Evolutionary conservation across 495 filamentous ascomycete genomes (phyloP), one percentile per base, ranked within the genome.

Genomic region (Choiromyces venosus): DNA sequence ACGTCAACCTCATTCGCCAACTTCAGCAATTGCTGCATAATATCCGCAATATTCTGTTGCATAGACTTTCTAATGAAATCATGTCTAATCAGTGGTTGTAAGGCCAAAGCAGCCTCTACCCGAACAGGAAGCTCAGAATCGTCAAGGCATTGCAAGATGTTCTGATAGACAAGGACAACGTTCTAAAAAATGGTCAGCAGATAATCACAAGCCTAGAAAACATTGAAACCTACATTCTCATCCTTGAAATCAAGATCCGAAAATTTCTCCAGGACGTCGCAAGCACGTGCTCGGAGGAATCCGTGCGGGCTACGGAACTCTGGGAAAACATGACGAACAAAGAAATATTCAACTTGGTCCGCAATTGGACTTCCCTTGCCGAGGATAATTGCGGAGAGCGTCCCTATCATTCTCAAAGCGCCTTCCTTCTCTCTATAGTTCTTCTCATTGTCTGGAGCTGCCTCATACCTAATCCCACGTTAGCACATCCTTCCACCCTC

Each of bases 341-440:
- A 92, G 86, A 99, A 99, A 81, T 95, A 97, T 83, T 99, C 95
- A n/a, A 97, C 94, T 84, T 97, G 93, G 77, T 96, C 91, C 46
- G 95, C 95, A 77, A 99, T 96, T 16, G 95, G 95, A 81, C 93
- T 97, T 86, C 97, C 97, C 86, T 98, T 99, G 68, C 92, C 93
- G 40, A 99, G 87, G 66, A 99, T 96, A 35, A 99, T 94, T 18
- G 92, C 91, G 1, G 95, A 90, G 65, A 99, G 83, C 1, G 95
- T 98, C 8, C 94, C 96, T 77, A 99, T 97, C 95, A 99, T 99
- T 66, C 96, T 87, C 72, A 99, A 82, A 35, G 95, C 95, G 76
- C 95, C 95, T 83, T 99, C 95, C 86, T 99, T 99, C 78, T 94
- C 93, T 46, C 96, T 86, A 67, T 96, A 91, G 81, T 91, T 90